phyloP scores from a whole-genome alignment of 331 rosid genomes.

The Malus hybrid region DNA sequence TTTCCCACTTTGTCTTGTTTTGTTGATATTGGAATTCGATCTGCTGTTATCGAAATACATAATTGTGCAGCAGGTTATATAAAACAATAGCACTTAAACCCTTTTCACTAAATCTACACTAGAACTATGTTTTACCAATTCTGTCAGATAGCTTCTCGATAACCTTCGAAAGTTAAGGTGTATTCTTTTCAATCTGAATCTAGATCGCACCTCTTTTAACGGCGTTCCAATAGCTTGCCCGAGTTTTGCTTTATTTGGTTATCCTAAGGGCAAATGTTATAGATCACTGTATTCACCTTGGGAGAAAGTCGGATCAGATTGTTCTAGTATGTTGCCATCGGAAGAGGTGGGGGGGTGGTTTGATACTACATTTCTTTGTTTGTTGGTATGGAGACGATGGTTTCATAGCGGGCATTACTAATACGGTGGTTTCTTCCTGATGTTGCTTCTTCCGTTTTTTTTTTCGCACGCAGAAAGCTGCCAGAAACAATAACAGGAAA shows the following conservation, averaged over 20 bases:
- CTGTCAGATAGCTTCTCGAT: not conserved
- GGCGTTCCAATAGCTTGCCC: not conserved
- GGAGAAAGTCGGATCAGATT: not conserved
- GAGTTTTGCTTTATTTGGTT: not conserved
- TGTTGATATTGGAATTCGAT: not conserved
- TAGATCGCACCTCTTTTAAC: not conserved
- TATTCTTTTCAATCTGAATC: not conserved
- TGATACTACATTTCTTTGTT: not conserved
- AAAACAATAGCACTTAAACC: not conserved
- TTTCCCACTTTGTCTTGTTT: not conserved
- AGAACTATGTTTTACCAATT: not conserved
- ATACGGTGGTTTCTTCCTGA: not conserved
- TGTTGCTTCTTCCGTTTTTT: not conserved
- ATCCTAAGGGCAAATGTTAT: not conserved
- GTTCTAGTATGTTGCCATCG: not conserved
- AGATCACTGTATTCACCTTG: not conserved
- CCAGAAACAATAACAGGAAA: slow-evolving; percentile 62
- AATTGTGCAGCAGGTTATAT: not conserved
- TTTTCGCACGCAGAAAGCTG: slow-evolving; percentile 61
- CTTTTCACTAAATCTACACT: not conserved
- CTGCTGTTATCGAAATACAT: not conserved
- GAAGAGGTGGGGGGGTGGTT: not conserved
- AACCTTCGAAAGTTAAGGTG: not conserved
- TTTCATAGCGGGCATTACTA: not conserved
- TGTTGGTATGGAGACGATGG: not conserved